These are phyloP conservation scores for Cercophora sp. DNA, from an alignment of 495 filamentous ascomycete genomes.

Conservation along the genomic window DNA sequence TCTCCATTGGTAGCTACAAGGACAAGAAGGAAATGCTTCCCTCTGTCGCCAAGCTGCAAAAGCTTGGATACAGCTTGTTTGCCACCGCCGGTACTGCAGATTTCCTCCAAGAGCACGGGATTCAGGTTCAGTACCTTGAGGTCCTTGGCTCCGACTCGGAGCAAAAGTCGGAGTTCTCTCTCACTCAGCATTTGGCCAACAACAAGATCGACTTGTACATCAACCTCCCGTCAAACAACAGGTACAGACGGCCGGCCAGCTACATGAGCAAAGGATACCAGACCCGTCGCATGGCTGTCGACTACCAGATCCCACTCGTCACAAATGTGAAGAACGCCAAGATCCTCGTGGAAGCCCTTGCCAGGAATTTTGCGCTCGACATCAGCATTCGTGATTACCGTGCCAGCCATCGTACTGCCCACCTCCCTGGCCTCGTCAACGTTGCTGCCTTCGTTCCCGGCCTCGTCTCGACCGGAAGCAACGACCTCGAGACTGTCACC, in stretches of 20 bases:
- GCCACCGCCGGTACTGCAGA: constrained; percentile 95
- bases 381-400: constrained; percentile 82
- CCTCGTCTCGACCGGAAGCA: constrained; percentile 57
- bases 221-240: constrained; percentile 96
- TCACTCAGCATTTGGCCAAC: constrained; percentile 92
- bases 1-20: constrained; percentile 95
- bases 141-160: constrained; percentile 67
- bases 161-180: constrained; percentile 92
- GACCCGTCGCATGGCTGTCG: constrained; percentile 94
- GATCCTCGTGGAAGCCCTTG: constrained; percentile 89
- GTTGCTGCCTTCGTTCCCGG: constrained; percentile 77
- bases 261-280: constrained; percentile 98
- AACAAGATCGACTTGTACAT: constrained; percentile 98
- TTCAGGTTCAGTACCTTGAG: constrained; percentile 88
- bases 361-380: constrained; percentile 78
- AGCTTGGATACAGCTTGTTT: constrained; percentile 89
- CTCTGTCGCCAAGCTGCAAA: constrained; percentile 80
- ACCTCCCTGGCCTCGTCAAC: constrained; percentile 74
- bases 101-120: constrained; percentile 85
- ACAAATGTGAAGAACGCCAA: constrained; percentile 99
- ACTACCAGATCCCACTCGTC: constrained; percentile 95
- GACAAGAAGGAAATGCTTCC: constrained; percentile 97
- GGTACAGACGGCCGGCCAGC: constrained; percentile 89
- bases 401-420: constrained; percentile 74
- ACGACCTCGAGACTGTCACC: constrained; percentile 67